These are phyloP conservation scores for Thelonectria blattea DNA, from an alignment of 2,329 filamentous ascomycete genomes.

Conservation along the genomic window DNA sequence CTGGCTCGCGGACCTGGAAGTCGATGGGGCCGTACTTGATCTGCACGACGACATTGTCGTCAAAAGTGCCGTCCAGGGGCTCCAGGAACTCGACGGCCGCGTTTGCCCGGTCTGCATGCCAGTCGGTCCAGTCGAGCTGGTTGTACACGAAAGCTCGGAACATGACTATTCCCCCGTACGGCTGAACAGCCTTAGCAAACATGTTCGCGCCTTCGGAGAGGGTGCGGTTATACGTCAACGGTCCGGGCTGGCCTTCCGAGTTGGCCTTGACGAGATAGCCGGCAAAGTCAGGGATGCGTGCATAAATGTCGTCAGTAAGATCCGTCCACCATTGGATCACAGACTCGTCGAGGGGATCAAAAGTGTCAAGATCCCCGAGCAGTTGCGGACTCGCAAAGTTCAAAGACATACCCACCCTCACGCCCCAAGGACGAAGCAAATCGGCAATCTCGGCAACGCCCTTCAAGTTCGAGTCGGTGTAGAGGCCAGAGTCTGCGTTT, in stretches of 20 bases:
- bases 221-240: conserved; percentile 72
- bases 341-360: conserved; percentile 65
- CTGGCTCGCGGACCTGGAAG: conserved; percentile 73
- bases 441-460: conserved; percentile 69
- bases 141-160: conserved; percentile 78
- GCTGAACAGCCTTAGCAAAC: conserved; percentile 65
- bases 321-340: conserved; percentile 70
- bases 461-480: conserved; percentile 62
- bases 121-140: conserved; percentile 58
- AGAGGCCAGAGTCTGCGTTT: conserved; percentile 67
- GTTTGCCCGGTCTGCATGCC: conserved; percentile 68
- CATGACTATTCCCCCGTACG: conserved; percentile 68
- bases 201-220: conserved; percentile 54
- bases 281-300: conserved; percentile 67
- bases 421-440: conserved; percentile 69
- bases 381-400: conserved; percentile 70
- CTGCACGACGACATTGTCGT: conserved; percentile 74
- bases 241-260: conserved; percentile 74
- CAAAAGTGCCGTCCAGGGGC: conserved; percentile 67
- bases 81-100: conserved; percentile 72
- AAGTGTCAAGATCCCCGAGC: conserved; percentile 63
- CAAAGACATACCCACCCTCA: conserved; percentile 69
- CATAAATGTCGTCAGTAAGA: conserved; percentile 65
- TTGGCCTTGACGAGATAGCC: conserved; percentile 76
- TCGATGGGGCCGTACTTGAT: conserved; percentile 79